phyloP scores from a whole-genome alignment of 768 basidiomycete species.

The Tylopilus sp. region DNA sequence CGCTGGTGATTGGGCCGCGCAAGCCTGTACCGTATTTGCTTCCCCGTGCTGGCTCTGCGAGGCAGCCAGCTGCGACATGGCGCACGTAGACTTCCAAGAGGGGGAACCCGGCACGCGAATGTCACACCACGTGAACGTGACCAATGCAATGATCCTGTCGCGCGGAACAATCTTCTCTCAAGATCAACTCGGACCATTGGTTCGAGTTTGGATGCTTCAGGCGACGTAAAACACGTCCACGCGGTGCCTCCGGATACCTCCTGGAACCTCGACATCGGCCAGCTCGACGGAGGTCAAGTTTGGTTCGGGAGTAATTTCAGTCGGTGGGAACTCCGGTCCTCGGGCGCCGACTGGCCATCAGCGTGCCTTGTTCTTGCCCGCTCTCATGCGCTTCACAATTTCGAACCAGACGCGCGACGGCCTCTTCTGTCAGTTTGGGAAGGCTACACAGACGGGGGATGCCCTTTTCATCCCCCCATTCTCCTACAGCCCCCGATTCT shows the following conservation, averaged over 20 bases:
- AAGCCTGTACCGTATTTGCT: conserved; percentile 19
- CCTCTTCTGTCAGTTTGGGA: conserved; percentile 21
- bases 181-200: background rate
- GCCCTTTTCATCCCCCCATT: conserved; percentile 21
- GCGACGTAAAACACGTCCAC: background rate
- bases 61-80: conserved; percentile 19
- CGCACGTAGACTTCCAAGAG: background rate
- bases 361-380: background rate
- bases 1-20: background rate
- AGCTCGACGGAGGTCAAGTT: no score
- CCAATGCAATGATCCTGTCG: background rate
- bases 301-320: background rate
- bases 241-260: no score
- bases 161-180: no score
- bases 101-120: background rate
- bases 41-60: conserved; percentile 24
- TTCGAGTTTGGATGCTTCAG: background rate
- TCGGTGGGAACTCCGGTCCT: background rate
- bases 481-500: conserved; percentile 22
- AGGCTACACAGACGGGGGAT: background rate
- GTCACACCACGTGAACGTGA: conserved; percentile 15
- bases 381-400: conserved; percentile 30
- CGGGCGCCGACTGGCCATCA: background rate
- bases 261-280: no score
- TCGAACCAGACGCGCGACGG: conserved; percentile 36